Evolutionary conservation across 1,139 yeast genomes (phyloP).

Genomic region (Taiozyma onychis): DNA sequence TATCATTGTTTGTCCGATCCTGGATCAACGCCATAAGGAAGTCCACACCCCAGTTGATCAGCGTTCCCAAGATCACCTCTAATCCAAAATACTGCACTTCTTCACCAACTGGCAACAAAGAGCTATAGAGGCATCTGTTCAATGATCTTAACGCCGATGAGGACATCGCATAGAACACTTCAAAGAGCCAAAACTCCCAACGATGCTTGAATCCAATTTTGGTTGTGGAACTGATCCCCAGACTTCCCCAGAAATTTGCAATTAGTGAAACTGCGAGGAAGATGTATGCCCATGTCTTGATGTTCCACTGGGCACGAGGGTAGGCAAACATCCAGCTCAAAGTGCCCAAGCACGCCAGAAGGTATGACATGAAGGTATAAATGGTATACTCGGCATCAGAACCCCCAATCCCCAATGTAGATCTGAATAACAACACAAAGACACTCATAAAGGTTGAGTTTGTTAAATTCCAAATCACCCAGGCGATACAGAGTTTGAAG

Average conservation of each 20-base stretch:
- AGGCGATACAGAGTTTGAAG: conserved; percentile 34
- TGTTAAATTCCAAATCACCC: conserved; percentile 43
- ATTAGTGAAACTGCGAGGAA: conserved; percentile 31
- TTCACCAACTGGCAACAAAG: conserved; percentile 37
- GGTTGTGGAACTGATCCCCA: conserved; percentile 30
- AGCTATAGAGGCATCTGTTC: conserved; percentile 36
- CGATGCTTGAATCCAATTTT: conserved; percentile 37
- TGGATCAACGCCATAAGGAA: conserved; percentile 39
- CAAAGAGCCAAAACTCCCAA: conserved; percentile 43
- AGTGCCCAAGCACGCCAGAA: conserved; percentile 34
- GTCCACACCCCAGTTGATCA: conserved; percentile 41
- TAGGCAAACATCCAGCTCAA: conserved; percentile 36
- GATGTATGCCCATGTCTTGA: conserved; percentile 33
- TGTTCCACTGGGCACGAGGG: conserved; percentile 25
- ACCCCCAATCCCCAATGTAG: conserved; percentile 37
- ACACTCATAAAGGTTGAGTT: conserved; percentile 35
- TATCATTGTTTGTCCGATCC: conserved; percentile 35
- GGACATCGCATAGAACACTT: conserved; percentile 32
- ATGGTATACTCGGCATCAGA: conserved; percentile 39
- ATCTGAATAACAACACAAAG: conserved; percentile 36
- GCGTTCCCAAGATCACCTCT: conserved; percentile 38
- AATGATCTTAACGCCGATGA: conserved; percentile 36
- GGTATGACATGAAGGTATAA: conserved; percentile 35
- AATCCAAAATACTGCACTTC: conserved; percentile 43
- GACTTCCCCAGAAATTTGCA: conserved; percentile 39